Conservation (phyloP, 106 monocot species). For the Dioscorea zingiberensis region DNA sequence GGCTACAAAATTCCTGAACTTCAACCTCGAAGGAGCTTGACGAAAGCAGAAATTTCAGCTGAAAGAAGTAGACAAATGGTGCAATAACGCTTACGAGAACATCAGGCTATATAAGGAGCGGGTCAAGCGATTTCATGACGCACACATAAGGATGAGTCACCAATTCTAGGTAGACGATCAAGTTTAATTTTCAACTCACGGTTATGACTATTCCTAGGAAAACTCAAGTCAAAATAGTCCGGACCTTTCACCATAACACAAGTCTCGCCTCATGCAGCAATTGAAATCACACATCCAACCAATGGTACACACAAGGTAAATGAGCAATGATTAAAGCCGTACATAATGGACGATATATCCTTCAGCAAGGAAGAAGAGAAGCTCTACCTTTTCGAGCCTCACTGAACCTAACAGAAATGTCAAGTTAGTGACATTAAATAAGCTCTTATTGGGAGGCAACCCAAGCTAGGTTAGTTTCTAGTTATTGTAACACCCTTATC, state of each 20-base stretch:
- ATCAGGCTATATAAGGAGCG: background rate
- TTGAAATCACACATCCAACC: background rate
- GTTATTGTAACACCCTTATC: no score
- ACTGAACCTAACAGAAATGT: background rate
- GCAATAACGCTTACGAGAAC: background rate
- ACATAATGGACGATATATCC: background rate
- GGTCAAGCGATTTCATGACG: background rate
- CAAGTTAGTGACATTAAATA: background rate
- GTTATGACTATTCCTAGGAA: background rate
- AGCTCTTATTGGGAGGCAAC: background rate
- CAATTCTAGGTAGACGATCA: background rate
- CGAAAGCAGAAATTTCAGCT: no score
- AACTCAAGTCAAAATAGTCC: background rate
- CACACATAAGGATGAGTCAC: background rate
- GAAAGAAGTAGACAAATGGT: no score
- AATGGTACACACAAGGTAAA: background rate
- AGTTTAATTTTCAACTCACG: background rate
- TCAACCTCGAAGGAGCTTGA: conserved; percentile 1
- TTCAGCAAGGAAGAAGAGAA: no score
- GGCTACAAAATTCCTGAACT: background rate
- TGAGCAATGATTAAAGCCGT: background rate
- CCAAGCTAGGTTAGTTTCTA: no score
- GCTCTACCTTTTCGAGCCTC: background rate
- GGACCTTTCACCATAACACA: background rate
- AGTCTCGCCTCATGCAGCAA: background rate